phyloP scores from a whole-genome alignment of 1,139 yeast genomes.

The Pichia sp. region DNA sequence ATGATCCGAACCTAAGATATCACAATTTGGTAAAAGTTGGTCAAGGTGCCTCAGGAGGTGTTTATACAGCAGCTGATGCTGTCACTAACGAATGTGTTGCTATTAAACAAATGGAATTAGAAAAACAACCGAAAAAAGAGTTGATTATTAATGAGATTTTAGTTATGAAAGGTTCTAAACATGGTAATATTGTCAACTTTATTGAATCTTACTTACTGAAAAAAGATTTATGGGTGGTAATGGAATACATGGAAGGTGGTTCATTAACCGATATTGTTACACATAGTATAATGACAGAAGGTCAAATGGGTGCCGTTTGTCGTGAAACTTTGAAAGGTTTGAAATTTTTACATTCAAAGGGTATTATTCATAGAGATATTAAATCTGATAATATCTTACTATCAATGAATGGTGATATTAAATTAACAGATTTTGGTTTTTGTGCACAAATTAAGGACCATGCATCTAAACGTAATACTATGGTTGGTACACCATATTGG shows the following conservation, averaged over 20 bases:
- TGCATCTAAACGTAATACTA: conserved; percentile 82
- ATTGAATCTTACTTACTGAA: conserved; percentile 74
- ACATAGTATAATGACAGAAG: conserved; percentile 91
- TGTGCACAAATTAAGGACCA: conserved; percentile 93
- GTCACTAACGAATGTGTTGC: conserved; percentile 68
- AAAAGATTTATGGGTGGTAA: conserved; percentile 86
- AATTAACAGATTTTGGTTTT: conserved; percentile 84
- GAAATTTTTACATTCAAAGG: conserved; percentile 82
- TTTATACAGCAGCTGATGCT: conserved; percentile 76
- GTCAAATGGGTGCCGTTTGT: conserved; percentile 96
- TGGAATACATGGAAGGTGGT: conserved; percentile 99
- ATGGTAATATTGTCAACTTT: conserved; percentile 86
- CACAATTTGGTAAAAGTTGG: conserved; percentile 76
- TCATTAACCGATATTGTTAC: conserved; percentile 92
- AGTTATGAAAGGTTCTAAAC: conserved; percentile 90
- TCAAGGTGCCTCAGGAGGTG: conserved; percentile 98
- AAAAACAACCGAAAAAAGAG: conserved; percentile 92
- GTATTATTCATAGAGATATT: conserved; percentile 93
- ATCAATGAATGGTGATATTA: conserved; percentile 79
- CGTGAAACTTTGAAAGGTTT: conserved; percentile 84
- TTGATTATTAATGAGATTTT: conserved; percentile 86
- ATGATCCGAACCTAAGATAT: conserved; percentile 78
- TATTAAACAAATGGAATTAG: conserved; percentile 89
- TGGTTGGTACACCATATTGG: conserved; percentile 99
- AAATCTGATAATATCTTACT: conserved; percentile 88